Evolutionary conservation across 495 filamentous ascomycete species (phyloP).

Genomic region (Opeltia flavorubescens): DNA sequence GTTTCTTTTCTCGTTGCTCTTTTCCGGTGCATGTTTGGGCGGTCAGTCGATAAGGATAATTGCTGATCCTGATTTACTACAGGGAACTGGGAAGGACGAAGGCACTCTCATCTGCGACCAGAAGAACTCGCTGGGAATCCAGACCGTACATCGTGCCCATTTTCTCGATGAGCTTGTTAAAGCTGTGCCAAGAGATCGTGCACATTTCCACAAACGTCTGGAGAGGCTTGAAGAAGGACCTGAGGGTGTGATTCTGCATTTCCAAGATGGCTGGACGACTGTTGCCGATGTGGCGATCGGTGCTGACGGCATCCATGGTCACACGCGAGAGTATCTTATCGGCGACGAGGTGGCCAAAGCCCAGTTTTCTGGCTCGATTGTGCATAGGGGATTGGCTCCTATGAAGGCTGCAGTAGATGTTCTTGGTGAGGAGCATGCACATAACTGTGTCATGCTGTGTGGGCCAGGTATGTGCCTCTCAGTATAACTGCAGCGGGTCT

Average conservation of each 20-base stretch:
- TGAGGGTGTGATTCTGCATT: conserved; percentile 23
- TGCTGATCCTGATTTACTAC: background rate
- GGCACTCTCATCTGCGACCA: background rate
- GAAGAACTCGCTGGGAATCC: conserved; percentile 13
- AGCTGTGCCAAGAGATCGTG: conserved; percentile 26
- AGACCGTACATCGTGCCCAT: conserved; percentile 33
- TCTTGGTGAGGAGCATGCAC: conserved; percentile 28
- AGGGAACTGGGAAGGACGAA: conserved; percentile 5
- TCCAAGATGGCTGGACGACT: conserved; percentile 12
- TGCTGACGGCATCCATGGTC: conserved; percentile 32
- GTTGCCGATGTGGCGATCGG: conserved; percentile 24
- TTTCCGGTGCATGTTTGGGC: background rate
- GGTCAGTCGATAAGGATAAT: background rate
- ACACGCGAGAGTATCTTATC: conserved; percentile 25
- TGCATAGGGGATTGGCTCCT: conserved; percentile 34
- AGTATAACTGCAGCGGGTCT: no score
- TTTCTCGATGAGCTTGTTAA: conserved; percentile 36
- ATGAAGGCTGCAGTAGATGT: conserved; percentile 35
- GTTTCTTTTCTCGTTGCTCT: background rate
- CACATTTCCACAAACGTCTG: conserved; percentile 32
- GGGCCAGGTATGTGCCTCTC: conserved; percentile 6
- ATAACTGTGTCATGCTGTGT: conserved; percentile 5
- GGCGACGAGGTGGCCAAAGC: conserved; percentile 23
- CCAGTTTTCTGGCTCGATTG: conserved; percentile 30
- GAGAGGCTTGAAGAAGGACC: conserved; percentile 21